These are phyloP conservation scores for Pichia californica DNA, from an alignment of 805 yeast species.

Conservation along the genomic window DNA sequence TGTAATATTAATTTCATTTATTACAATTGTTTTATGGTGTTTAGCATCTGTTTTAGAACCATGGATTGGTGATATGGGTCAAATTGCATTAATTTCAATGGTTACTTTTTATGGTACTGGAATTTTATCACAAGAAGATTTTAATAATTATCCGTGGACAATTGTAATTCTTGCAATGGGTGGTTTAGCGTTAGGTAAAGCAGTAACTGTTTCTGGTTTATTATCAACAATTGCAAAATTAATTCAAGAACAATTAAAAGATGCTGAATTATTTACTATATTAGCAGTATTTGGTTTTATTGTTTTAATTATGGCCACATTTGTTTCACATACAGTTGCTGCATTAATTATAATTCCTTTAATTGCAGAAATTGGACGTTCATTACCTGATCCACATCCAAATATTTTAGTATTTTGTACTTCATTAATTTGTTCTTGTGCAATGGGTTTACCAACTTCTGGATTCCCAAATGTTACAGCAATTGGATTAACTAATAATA, in stretches of 20 bases:
- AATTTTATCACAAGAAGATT: slow-evolving; percentile 77
- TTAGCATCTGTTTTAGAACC: slow-evolving; percentile 67
- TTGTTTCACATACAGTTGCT: slow-evolving; percentile 95
- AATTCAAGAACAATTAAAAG: slow-evolving; percentile 61
- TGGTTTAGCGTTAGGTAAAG: slow-evolving; percentile 91
- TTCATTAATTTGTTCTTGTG: slow-evolving; percentile 76
- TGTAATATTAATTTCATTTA: slow-evolving; percentile 56
- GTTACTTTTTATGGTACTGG: slow-evolving; percentile 93
- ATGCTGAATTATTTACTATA: slow-evolving; percentile 65
- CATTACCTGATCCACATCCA: slow-evolving; percentile 75
- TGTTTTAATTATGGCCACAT: slow-evolving; percentile 81
- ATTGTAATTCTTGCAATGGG: slow-evolving; percentile 97
- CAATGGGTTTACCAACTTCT: slow-evolving; percentile 96
- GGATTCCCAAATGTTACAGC: slow-evolving; percentile 99
- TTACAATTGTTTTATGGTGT: slow-evolving; percentile 87
- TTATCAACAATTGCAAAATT: slow-evolving; percentile 67
- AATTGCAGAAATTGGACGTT: slow-evolving; percentile 81
- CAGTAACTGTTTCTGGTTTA: slow-evolving; percentile 87
- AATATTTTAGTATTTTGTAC: slow-evolving; percentile 64
- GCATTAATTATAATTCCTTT: slow-evolving; percentile 89
- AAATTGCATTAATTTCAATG: slow-evolving; percentile 83
- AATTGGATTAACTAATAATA: slow-evolving; percentile 86
- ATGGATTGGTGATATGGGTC: slow-evolving; percentile 93
- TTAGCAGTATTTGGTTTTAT: slow-evolving; percentile 75
- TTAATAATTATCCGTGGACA: slow-evolving; percentile 95